Base-by-base conservation (phyloP, 192 early-diverging fungal species). In the Funneliformis mosseae region DNA sequence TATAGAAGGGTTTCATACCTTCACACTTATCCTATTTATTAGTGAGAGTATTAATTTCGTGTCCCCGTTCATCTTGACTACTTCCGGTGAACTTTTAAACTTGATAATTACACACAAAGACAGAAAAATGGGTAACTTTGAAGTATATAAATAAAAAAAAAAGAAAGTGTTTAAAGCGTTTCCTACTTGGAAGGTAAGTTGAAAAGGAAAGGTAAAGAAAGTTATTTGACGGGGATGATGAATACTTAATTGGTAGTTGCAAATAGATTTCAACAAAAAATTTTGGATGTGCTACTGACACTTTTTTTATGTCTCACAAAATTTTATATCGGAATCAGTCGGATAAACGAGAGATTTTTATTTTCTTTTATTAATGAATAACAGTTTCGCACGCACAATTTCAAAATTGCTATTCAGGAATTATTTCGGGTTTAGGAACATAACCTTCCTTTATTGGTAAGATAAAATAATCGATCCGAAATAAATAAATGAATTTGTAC, bases 11-110 rank as follows among this genome's bases (percentile, higher is more conserved):
- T 66, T 38, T 50, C 48, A 60, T 81, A 88, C 87, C 82, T 83
- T 83, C 18, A 85, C 39, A 61, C 76, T 61, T 18, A 88, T 83
- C 21, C 84, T 82, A 77, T 82, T 86, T 39, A 88, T 85, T 55
- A 88, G 77, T 43, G 82, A 70, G 4, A 43, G 42, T 39, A 70
- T 70, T 70, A 70, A 70, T 41, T 42, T 70, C 42, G 39, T 43
- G 16, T 70, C 68, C 9, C 38, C 68, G 68, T 39, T 70, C 68
- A 70, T 70, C 68, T 33, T 23, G 68, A 16, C 16, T 55, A 55
- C 21, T 55, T 21, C 50, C 50, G 50, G 18, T 55, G 50, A 55
- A 55, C 7, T 21, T 55, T 18, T 21, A 55, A 55, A 55, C 50
- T 55, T 21, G 18, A 18, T 50, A 55, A 21, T 10, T 55, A 55